Percentiles rank a stretch among this genome's conserved stretches.
Conservation (phyloP, 345 rosid genomes). For the Turritis glabra region DNA sequence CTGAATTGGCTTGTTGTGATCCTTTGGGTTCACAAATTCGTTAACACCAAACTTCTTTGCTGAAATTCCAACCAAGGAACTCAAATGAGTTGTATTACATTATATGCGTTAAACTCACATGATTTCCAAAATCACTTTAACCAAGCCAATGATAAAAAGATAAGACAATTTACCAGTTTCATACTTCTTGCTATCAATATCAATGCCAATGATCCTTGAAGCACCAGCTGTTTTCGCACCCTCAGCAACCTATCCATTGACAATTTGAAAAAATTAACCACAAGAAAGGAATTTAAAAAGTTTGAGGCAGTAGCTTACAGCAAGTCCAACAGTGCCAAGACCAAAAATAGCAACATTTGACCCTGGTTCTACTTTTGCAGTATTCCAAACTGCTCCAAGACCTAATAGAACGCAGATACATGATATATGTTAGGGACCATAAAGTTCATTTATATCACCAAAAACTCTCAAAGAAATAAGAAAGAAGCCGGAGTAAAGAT, state of each 20-base stretch:
- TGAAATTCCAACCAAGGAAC: constrained; percentile 25
- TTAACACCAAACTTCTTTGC: constrained; percentile 82
- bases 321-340: constrained; percentile 99
- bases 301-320: constrained; percentile 55
- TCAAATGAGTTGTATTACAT: too few species aligned
- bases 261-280: not conserved
- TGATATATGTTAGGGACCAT: not conserved
- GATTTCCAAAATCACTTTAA: constrained; percentile 62
- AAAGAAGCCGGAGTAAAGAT: not conserved
- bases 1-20: constrained; percentile 82
- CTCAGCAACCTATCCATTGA: constrained; percentile 77
- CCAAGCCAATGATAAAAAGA: constrained; percentile 40
- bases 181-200: constrained; percentile 81
- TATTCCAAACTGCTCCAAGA: constrained; percentile 99
- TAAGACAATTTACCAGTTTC: constrained; percentile 51
- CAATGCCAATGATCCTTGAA: constrained; percentile 89
- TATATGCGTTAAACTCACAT: constrained; percentile 54
- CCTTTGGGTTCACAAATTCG: constrained; percentile 85
- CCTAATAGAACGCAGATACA: constrained; percentile 44
- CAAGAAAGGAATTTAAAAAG: not conserved
- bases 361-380: constrained; percentile 96
- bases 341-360: constrained; percentile 92
- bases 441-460: not conserved
- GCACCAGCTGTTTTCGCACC: constrained; percentile 99
- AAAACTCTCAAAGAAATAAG: not conserved